A percentile compares a stretch with the other conserved stretches of the same genome.
phyloP scores from a whole-genome alignment of 2,329 filamentous ascomycete species.

The Aspergillus sp. region DNA sequence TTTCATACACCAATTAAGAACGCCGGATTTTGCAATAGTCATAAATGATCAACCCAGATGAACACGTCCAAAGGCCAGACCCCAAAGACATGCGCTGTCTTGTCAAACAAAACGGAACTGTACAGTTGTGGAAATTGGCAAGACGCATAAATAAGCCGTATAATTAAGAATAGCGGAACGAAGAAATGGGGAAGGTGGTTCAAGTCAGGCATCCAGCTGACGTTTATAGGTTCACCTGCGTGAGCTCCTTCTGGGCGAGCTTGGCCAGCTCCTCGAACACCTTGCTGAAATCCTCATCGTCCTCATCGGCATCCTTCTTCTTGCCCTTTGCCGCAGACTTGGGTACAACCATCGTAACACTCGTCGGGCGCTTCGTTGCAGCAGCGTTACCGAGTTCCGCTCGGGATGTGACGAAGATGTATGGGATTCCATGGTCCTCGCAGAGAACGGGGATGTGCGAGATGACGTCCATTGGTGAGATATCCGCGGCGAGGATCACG shows the following conservation, averaged over 20 bases:
- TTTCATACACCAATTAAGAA: conserved; percentile 42
- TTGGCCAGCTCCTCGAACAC: conserved; percentile 59
- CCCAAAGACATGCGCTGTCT: conserved; percentile 40
- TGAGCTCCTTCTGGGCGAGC: conserved; percentile 58
- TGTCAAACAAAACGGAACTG: conserved; percentile 38
- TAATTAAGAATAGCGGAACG: conserved; percentile 23
- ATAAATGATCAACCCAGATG: conserved; percentile 32
- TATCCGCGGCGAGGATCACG: conserved; percentile 92
- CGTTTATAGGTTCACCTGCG: conserved; percentile 54
- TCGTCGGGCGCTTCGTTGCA: conserved; percentile 93
- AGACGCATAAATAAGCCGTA: conserved; percentile 26
- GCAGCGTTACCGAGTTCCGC: conserved; percentile 92
- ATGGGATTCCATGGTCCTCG: conserved; percentile 96
- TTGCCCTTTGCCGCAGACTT: conserved; percentile 54
- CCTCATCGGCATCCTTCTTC: conserved; percentile 46
- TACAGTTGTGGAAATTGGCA: conserved; percentile 34
- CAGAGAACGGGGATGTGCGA: conserved; percentile 96
- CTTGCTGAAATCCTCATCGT: conserved; percentile 52
- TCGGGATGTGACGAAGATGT: conserved; percentile 89
- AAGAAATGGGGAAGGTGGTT: conserved; percentile 22
- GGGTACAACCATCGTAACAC: conserved; percentile 79
- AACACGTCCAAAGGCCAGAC: conserved; percentile 37
- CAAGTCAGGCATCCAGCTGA: conserved; percentile 13
- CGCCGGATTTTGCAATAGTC: conserved; percentile 39
- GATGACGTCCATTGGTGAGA: conserved; percentile 98